Percentiles rank a stretch among this genome's conserved stretches.
Conservation (phyloP, 164 flowering plant species). For the Liquidambar formosana region DNA sequence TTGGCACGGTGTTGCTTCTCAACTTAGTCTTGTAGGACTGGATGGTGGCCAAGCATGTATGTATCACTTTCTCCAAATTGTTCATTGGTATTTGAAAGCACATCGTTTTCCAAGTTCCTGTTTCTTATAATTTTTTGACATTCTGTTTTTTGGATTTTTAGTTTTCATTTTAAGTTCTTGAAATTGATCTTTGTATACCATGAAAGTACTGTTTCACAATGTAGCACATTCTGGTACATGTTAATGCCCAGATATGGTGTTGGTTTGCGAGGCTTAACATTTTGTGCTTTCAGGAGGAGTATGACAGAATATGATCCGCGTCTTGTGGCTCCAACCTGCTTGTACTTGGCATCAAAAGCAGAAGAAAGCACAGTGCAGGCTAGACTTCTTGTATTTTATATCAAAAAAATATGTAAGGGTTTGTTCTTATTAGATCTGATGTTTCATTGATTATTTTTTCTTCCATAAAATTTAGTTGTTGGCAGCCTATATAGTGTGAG, state of each 20-base stretch:
- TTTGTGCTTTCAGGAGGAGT: constrained; percentile 58
- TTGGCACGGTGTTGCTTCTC: too few species aligned
- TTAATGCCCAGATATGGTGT: neutral
- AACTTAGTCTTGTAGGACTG: too few species aligned
- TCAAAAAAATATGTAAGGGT: constrained; percentile 68
- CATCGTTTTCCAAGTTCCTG: too few species aligned
- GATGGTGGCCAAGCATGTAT: too few species aligned
- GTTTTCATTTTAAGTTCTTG: too few species aligned
- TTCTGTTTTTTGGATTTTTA: too few species aligned
- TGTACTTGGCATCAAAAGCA: constrained; percentile 96
- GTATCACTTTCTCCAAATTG: too few species aligned
- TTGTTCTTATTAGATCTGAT: constrained; percentile 8
- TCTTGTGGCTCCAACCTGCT: constrained; percentile 89
- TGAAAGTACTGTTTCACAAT: too few species aligned
- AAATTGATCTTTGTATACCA: too few species aligned
- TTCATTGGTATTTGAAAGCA: too few species aligned
- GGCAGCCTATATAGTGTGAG: constrained; percentile 6
- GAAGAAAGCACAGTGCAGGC: constrained; percentile 99
- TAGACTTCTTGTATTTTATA: constrained; percentile 75
- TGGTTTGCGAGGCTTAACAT: constrained; percentile 1
- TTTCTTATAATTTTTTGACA: too few species aligned
- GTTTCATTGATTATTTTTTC: neutral
- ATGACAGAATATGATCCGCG: constrained; percentile 96
- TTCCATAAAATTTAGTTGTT: neutral
- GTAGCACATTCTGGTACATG: too few species aligned